Evolutionary conservation across 352 stramenopile genomes (phyloP), one percentile per base, ranked within the genome.

Genomic region (Globisporangium lucens): DNA sequence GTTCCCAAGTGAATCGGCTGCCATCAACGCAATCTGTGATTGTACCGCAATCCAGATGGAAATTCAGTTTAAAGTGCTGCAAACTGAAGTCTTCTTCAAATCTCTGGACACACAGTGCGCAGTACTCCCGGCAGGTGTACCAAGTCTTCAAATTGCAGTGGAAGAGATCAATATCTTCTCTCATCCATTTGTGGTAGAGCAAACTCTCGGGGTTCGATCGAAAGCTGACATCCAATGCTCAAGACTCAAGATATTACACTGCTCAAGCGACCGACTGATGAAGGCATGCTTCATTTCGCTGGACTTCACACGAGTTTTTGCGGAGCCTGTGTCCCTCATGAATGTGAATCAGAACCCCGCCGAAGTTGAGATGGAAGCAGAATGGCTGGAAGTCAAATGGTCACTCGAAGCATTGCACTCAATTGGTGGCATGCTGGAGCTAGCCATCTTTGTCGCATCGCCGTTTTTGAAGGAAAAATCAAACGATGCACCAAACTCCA

Each of bases 301-400:
- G 7, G 87, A 94, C 69, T 89, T 82, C 58, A 74, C 75, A 3
- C 79, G 87, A 7, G 68, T 92, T 3, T 89, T 94, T 38, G 73
- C 90, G 70, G 73, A 71, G 15, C 76, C 87, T 0, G 63, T 83
- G 27, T 76, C 66, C 12, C 56, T 81, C 29, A 74, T 82, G 55
- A 81, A 81, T 55, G 69, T 72, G 22, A 73, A 71, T 49, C 66
- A 77, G 7, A 59, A 58, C 5, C 66, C 70, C 8, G 85, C 82
- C 12, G 71, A 89, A 8, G 67, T 93, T 35, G 87, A 95, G 62
- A 80, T 93, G 79, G 85, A 93, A 49, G 77, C 78, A 33, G 83
- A 95, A 64, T 91, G 85, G 83, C 67, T 93, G 6, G 83, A 95
- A 66, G 69, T 89, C 1, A 86, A 86, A 41, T 95, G 84, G 82